A percentile compares a stretch with the other conserved stretches of the same genome.
Evolutionary conservation across 306 rosid genomes (phyloP).

Genomic region (Cucurbita pepo): DNA sequence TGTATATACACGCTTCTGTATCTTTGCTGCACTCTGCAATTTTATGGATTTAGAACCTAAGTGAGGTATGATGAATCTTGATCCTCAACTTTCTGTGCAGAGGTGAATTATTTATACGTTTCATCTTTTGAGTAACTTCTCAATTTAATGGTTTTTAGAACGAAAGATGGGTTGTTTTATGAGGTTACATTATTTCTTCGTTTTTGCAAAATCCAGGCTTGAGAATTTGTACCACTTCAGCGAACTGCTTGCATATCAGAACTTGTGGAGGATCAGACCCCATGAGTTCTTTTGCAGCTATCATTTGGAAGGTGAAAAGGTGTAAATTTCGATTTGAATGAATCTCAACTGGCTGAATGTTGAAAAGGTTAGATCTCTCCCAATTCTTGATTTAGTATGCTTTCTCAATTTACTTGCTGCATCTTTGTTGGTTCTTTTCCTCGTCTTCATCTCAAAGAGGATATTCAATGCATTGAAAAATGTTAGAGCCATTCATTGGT

Average conservation of each 20-base stretch:
- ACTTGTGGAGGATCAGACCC: not conserved
- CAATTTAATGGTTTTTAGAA: not conserved
- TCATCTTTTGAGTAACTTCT: not conserved
- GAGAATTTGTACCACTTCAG: not conserved
- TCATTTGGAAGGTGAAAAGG: not conserved
- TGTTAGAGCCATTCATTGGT: too few relatives aligned
- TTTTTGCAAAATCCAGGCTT: not conserved
- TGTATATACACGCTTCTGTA: not conserved
- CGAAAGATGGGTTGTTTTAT: not conserved
- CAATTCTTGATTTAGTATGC: not conserved
- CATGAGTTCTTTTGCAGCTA: not conserved
- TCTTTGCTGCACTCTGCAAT: not conserved
- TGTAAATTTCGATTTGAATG: not conserved
- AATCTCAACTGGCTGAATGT: not conserved
- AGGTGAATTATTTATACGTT: not conserved
- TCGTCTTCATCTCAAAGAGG: not conserved
- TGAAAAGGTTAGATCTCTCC: constrained; percentile 4
- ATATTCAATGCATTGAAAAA: too few relatives aligned
- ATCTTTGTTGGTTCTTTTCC: not conserved
- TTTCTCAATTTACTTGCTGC: not conserved
- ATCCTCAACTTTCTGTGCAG: not conserved
- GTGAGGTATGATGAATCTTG: not conserved
- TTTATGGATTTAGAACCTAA: not conserved
- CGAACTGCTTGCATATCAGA: not conserved
- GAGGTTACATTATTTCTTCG: not conserved